These are phyloP conservation scores for Lithospermum erythrorhizon DNA, from an alignment of 257 asterid species.

Conservation along the genomic window DNA sequence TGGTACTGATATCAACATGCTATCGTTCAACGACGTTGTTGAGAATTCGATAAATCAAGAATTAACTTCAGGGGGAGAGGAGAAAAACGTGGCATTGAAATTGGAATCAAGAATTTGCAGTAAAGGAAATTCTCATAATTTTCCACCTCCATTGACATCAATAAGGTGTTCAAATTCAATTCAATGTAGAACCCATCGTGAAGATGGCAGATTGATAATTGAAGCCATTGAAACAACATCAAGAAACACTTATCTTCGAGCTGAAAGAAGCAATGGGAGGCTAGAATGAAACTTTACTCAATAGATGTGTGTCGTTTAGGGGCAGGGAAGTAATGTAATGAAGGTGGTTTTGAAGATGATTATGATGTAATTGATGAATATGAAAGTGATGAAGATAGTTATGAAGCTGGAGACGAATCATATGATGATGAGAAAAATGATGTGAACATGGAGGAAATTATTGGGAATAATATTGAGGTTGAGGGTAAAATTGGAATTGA, in stretches of 20 bases:
- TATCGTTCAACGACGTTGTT: constrained; percentile 10
- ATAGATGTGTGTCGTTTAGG: constrained; percentile 7
- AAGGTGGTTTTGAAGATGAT: constrained; percentile 6
- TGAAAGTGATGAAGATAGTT: constrained; percentile 15
- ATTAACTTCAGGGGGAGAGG: background rate
- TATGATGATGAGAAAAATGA: constrained; percentile 21
- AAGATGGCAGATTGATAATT: constrained; percentile 59
- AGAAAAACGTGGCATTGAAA: background rate
- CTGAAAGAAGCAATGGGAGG: constrained; percentile 68
- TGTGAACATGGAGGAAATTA: constrained; percentile 11
- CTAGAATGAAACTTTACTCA: constrained; percentile 38
- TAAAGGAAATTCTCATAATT: constrained; percentile 19
- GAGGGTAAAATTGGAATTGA: constrained; percentile 45
- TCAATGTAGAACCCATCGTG: constrained; percentile 45
- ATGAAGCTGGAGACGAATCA: constrained; percentile 2
- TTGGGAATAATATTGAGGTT: constrained; percentile 16
- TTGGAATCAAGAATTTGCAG: background rate
- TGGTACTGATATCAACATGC: constrained; percentile 32
- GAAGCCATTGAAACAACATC: constrained; percentile 54
- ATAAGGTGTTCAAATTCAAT: constrained; percentile 45
- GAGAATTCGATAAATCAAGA: background rate
- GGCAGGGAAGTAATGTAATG: constrained; percentile 11
- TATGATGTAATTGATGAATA: constrained; percentile 5
- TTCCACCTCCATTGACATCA: constrained; percentile 87
- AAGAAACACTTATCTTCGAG: constrained; percentile 36